Evolutionary conservation across 2,329 filamentous ascomycete genomes (phyloP).

Genomic region (Lasiodiplodia sp.): DNA sequence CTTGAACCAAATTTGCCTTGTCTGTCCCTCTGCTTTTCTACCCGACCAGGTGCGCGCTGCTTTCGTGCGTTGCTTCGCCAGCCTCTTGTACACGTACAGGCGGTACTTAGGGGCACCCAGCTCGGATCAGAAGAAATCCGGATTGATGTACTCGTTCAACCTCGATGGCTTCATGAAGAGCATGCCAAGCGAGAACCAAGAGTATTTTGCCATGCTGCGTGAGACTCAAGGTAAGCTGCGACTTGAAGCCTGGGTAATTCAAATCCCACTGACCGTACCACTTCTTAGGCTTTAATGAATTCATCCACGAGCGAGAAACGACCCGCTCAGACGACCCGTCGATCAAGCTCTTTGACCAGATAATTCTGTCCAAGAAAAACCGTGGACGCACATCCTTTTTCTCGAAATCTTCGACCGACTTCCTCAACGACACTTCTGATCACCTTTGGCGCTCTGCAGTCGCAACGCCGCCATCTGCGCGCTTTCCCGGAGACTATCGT

Average conservation of each 20-base stretch:
- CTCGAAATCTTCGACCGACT: conserved; percentile 66
- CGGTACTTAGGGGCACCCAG: conserved; percentile 66
- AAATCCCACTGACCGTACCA: background rate
- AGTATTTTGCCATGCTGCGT: conserved; percentile 68
- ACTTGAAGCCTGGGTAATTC: background rate
- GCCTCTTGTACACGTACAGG: conserved; percentile 73
- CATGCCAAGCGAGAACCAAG: conserved; percentile 68
- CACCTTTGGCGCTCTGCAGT: conserved; percentile 78
- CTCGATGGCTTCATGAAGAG: conserved; percentile 71
- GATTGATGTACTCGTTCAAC: conserved; percentile 70
- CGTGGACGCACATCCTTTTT: conserved; percentile 72
- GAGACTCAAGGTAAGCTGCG: conserved; percentile 65
- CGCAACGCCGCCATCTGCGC: conserved; percentile 62
- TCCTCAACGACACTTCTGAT: conserved; percentile 75
- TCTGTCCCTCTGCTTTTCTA: conserved; percentile 72
- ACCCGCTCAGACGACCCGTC: conserved; percentile 67
- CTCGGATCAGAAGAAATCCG: conserved; percentile 68
- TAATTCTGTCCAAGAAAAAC: conserved; percentile 80
- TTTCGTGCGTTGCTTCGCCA: conserved; percentile 73
- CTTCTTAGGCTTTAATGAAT: conserved; percentile 75
- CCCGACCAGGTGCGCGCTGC: conserved; percentile 72
- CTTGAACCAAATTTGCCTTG: conserved; percentile 65
- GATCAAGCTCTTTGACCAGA: conserved; percentile 82
- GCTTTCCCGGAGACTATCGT: conserved; percentile 63
- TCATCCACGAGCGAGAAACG: conserved; percentile 81